Evolutionary conservation across 2,329 filamentous ascomycete genomes (phyloP), one percentile per base, ranked within the genome.

Genomic region (Ophiocordyceps robertsii): DNA sequence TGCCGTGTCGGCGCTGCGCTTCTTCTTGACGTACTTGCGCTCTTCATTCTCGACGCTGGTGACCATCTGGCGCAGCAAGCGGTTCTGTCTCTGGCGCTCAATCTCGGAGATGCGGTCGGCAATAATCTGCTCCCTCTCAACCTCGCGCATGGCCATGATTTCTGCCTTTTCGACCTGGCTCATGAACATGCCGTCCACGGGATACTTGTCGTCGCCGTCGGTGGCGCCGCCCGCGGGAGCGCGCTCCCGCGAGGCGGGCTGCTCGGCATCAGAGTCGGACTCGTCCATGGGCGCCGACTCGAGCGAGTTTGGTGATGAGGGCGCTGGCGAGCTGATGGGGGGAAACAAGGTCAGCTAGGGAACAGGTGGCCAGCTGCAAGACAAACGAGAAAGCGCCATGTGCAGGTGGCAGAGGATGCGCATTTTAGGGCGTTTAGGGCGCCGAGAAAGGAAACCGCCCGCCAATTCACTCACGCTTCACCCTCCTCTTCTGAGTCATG

Each of bases 281-380:
- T 92, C 85, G 46, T 90, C 87, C 87, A 95, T 94, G 19, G 85
- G 82, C 19, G 81, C 88, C 11, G 88, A 94, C 54, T 82, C 75
- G 41, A 84, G 75, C 6, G 87, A 94, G 57, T 78, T 74, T 41
- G 78, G 82, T 16, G 83, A 83, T n/a, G 68, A 71, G 10, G 78
- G 78, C 13, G 71, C 68, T 19, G 80, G 83, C 17, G 82, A 89
- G 43, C 84, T 90, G 56, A 44, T 35, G 31, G 37, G 3, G 8
- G 13, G 27, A 16, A 37, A 36, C 17, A 38, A 10, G 8, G 13
- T 16, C 9, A 16, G 9, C 3, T 8, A 16, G 8, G 17, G 33
- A 14, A 14, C n/a, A 16, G 4, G 31, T 13, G 7, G 31, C 13
- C 31, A 16, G 31, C 31, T 33, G 31, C 13, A 16, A 4, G 12